phyloP scores from a whole-genome alignment of 1,284 basidiomycete species.

The Pseudozyma tsukubaensis region DNA sequence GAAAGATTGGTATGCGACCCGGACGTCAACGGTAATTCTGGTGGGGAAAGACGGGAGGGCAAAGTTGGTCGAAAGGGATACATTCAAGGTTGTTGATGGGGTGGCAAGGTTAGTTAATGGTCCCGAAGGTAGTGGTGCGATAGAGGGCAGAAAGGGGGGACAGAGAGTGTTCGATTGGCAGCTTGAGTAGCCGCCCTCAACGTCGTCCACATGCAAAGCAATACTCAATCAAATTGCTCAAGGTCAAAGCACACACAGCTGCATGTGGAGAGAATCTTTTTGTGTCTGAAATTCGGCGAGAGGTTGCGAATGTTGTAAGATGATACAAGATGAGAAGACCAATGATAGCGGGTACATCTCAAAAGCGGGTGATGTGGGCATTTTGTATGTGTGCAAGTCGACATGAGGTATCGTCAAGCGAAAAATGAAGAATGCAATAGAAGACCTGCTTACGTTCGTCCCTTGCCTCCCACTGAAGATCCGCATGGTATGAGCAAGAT shows the following conservation, averaged over 20 bases:
- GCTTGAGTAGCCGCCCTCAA: not conserved
- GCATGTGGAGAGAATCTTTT: conserved; percentile 19
- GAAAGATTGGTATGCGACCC: conserved; percentile 47
- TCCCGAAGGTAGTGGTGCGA: conserved; percentile 5
- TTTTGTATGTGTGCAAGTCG: conserved; percentile 7
- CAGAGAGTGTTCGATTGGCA: conserved; percentile 23
- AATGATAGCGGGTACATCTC: not conserved
- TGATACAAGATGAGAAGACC: conserved; percentile 34
- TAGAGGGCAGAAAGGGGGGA: conserved; percentile 9
- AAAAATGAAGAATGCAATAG: not conserved
- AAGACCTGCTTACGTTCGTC: not conserved
- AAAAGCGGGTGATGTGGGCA: conserved; percentile 3
- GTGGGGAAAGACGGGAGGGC: conserved; percentile 23
- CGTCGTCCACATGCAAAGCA: not conserved
- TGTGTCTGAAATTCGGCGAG: conserved; percentile 10
- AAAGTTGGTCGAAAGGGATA: conserved; percentile 43
- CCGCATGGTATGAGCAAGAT: not conserved
- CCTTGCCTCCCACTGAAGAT: not conserved
- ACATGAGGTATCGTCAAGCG: not conserved
- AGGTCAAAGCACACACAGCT: not conserved
- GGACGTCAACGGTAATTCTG: conserved; percentile 47
- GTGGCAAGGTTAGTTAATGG: conserved; percentile 26
- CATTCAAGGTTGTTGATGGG: conserved; percentile 13
- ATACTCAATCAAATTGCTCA: not conserved
- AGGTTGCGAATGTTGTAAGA: conserved; percentile 23